Evolutionary conservation across 768 basidiomycete species (phyloP).

Genomic region (Porphyrellus cyaneotinctus): DNA sequence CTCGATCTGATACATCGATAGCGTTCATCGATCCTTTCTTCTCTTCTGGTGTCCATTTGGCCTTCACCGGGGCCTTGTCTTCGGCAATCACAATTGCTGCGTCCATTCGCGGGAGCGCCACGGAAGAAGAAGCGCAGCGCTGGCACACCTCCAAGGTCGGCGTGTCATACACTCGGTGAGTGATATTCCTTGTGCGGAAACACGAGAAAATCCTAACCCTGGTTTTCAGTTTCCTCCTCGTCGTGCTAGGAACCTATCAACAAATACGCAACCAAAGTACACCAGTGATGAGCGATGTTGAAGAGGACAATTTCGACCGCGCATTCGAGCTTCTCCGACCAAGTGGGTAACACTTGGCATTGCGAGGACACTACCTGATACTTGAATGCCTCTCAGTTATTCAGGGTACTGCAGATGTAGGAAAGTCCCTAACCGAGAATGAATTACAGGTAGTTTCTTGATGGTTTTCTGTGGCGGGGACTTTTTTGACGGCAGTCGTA

Average conservation of each 20-base stretch:
- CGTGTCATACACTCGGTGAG: conserved; percentile 6
- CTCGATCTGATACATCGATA: background rate
- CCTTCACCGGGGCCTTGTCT: conserved; percentile 8
- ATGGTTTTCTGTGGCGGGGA: too few relatives aligned
- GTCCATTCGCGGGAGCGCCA: conserved; percentile 4
- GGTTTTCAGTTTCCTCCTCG: conserved; percentile 3
- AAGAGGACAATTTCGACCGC: conserved; percentile 12
- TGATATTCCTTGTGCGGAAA: background rate
- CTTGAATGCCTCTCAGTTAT: background rate
- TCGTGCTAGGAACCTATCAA: conserved; percentile 10
- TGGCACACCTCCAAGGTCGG: conserved; percentile 14
- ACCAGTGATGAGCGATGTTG: conserved; percentile 8
- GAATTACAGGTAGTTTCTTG: conserved; percentile 4
- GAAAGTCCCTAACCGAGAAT: conserved; percentile 4
- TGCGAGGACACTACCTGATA: background rate
- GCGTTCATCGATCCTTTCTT: conserved; percentile 16
- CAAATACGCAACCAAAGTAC: conserved; percentile 11
- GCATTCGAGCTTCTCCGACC: conserved; percentile 11
- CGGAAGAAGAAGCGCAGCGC: conserved; percentile 5
- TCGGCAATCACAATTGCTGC: conserved; percentile 10
- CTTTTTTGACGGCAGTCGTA: background rate
- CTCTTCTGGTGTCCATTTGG: conserved; percentile 10
- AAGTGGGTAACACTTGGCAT: background rate
- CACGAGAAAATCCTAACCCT: background rate
- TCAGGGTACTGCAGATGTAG: conserved; percentile 4